Percentiles rank a stretch among this genome's conserved stretches.
These are phyloP conservation scores for Fusarium begoniae DNA, from an alignment of 2,329 filamentous ascomycete species.

Conservation along the genomic window DNA sequence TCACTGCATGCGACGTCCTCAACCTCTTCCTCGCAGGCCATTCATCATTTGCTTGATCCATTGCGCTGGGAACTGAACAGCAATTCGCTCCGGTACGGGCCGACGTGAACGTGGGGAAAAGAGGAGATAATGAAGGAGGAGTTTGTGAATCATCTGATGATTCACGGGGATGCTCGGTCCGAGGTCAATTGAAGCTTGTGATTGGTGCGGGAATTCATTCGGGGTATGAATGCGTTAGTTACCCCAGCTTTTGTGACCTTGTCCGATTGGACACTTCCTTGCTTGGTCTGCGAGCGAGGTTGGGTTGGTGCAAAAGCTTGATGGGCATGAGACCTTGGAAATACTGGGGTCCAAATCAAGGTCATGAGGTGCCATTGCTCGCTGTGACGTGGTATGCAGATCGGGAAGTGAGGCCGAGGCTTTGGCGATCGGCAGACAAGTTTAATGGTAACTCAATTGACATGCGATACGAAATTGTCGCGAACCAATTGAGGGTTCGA, in stretches of 20 bases:
- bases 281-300: not conserved
- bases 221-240: not conserved
- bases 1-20: constrained; percentile 54
- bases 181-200: not conserved
- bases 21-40: constrained; percentile 52
- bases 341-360: not conserved
- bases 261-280: constrained; percentile 14
- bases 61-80: constrained; percentile 17
- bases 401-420: not conserved
- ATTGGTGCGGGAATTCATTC: constrained; percentile 28
- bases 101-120: constrained; percentile 40
- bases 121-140: constrained; percentile 22
- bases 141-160: constrained; percentile 11
- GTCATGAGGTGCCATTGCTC: not conserved
- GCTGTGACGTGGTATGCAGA: not conserved
- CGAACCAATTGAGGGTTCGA: not conserved
- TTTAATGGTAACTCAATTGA: not conserved
- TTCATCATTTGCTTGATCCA: constrained; percentile 42
- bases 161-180: constrained; percentile 28
- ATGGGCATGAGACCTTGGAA: constrained; percentile 19
- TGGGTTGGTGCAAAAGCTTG: constrained; percentile 21
- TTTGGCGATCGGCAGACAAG: not conserved
- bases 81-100: constrained; percentile 46
- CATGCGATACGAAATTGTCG: not conserved
- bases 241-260: constrained; percentile 7